These are phyloP conservation scores for Geotrichum restrictum DNA, from an alignment of 1,139 yeast genomes.

Conservation along the genomic window DNA sequence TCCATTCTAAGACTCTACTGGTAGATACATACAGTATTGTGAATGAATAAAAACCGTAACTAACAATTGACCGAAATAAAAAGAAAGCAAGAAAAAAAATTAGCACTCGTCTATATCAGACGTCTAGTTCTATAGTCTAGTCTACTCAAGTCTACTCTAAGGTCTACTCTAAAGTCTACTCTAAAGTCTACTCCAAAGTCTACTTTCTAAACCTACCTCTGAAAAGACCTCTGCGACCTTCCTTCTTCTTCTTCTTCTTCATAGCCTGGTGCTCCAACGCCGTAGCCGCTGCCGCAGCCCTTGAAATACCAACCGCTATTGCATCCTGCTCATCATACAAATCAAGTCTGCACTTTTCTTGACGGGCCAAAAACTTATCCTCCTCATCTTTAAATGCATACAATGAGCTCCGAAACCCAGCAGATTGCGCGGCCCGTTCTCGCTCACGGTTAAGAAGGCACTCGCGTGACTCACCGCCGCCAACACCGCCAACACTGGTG, in stretches of 20 bases:
- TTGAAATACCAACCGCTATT: background rate
- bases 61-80: no score
- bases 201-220: slow-evolving; percentile 3
- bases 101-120: no score
- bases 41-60: no score
- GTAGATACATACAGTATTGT: no score
- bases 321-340: slow-evolving; percentile 7
- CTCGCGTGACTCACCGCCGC: background rate
- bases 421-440: slow-evolving; percentile 12
- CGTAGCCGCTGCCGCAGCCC: background rate
- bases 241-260: background rate
- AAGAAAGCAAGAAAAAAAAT: no score
- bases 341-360: slow-evolving; percentile 10
- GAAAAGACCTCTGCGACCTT: no score
- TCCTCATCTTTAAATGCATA: slow-evolving; percentile 12
- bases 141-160: no score
- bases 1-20: no score
- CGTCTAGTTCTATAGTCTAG: no score
- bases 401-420: slow-evolving; percentile 7
- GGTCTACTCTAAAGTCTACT: no score
- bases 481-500: background rate
- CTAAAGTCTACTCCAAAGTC: no score
- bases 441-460: slow-evolving; percentile 9
- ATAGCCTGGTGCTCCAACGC: background rate
- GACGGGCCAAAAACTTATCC: slow-evolving; percentile 8